These are phyloP conservation scores for Mucor lusitanicus DNA, from an alignment of 371 early-diverging fungal genomes.

Conservation along the genomic window DNA sequence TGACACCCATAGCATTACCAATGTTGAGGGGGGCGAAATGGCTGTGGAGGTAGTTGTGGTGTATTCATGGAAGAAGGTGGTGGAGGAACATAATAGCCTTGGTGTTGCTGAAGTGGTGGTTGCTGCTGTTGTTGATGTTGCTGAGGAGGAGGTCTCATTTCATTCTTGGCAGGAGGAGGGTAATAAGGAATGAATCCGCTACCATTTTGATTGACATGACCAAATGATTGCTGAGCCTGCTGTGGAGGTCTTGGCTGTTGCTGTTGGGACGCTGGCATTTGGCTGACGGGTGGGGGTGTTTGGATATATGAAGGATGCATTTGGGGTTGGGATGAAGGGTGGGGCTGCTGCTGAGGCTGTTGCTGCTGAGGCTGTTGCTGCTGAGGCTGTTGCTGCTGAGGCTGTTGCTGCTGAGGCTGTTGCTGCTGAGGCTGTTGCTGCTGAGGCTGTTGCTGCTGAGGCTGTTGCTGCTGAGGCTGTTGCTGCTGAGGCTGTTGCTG, in stretches of 20 bases:
- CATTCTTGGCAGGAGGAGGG: neutral
- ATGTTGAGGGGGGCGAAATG: neutral
- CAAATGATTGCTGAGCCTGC: neutral
- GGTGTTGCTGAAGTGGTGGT: neutral
- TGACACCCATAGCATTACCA: neutral
- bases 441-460: neutral
- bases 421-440: conserved; percentile 3
- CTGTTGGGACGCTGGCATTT: neutral
- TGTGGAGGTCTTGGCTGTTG: neutral
- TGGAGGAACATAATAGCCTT: conserved; percentile 8
- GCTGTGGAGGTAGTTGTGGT: conserved; percentile 10
- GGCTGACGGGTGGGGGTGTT: neutral
- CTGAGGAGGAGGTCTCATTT: neutral
- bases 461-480: neutral
- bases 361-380: neutral
- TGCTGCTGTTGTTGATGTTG: conserved; percentile 1
- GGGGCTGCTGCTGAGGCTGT: neutral
- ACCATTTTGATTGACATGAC: neutral
- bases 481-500: neutral
- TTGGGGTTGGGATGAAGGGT: conserved; percentile 1
- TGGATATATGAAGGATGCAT: neutral
- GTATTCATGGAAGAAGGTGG: conserved; percentile 6
- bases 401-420: neutral
- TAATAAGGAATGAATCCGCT: neutral
- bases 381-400: neutral